Conservation (phyloP, 352 stramenopile genomes). For the Globisporangium spinosum region DNA sequence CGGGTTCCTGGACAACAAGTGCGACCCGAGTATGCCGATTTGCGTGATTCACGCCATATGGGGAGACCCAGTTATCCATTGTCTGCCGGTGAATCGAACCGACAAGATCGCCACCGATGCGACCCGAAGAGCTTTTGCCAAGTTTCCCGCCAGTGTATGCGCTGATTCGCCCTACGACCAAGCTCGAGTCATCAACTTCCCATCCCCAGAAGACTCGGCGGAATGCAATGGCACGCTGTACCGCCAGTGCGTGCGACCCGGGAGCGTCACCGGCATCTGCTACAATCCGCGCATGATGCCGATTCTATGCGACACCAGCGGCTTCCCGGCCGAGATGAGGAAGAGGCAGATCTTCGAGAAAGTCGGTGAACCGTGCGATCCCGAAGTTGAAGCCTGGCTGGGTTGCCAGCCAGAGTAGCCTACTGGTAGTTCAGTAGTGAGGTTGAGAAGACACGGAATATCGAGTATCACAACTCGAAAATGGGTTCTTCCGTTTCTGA, state of each 20-base stretch:
- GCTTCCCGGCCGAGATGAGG: neutral
- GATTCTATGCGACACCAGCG: neutral
- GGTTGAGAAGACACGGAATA: too few species aligned
- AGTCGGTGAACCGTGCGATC: neutral
- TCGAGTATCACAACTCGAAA: too few species aligned
- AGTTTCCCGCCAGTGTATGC: neutral
- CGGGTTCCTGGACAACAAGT: slow-evolving; percentile 14
- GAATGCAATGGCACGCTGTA: too few species aligned
- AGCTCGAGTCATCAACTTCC: too few species aligned
- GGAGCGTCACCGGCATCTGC: neutral
- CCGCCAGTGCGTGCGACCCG: neutral
- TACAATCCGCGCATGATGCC: slow-evolving; percentile 6
- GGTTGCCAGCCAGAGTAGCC: neutral
- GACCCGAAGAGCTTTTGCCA: neutral
- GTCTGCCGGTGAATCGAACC: slow-evolving; percentile 5
- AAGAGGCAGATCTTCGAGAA: neutral
- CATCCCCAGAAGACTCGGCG: too few species aligned
- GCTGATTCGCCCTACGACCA: too few species aligned
- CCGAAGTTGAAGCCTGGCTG: slow-evolving; percentile 3
- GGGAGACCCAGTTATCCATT: neutral
- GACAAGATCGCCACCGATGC: slow-evolving; percentile 7
- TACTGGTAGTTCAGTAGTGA: too few species aligned
- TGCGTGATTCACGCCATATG: neutral
- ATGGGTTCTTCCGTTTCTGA: too few species aligned
- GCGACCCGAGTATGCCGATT: slow-evolving; percentile 11